Conservation (phyloP, 2,329 filamentous ascomycete genomes). For the Alternaria brassicicola region DNA sequence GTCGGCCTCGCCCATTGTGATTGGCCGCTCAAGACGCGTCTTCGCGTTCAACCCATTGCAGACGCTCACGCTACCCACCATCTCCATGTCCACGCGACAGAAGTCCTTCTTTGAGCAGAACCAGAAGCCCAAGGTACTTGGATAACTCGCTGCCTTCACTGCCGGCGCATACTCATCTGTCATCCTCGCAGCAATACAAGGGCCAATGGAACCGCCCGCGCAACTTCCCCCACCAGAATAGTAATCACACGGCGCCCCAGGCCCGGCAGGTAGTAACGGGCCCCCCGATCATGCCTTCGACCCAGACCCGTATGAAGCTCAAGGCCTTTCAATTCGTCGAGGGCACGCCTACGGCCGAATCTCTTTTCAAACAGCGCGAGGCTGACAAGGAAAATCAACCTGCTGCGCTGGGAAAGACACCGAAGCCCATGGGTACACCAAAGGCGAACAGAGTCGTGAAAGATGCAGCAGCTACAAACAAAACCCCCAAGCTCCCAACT, state of each 20-base stretch:
- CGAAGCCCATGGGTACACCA: conserved; percentile 25
- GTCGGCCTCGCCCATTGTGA: conserved; percentile 6
- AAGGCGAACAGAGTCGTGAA: conserved; percentile 25
- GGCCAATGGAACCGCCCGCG: conserved; percentile 47
- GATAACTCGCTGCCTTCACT: not conserved
- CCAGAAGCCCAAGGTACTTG: conserved; percentile 49
- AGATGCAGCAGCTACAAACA: conserved; percentile 22
- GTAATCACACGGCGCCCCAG: conserved; percentile 33
- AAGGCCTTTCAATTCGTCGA: conserved; percentile 61
- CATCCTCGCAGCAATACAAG: conserved; percentile 28
- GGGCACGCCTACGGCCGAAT: conserved; percentile 35
- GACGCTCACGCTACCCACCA: conserved; percentile 12
- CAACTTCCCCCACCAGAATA: conserved; percentile 37
- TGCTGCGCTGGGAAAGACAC: conserved; percentile 8
- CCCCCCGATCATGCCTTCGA: conserved; percentile 57
- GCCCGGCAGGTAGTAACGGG: conserved; percentile 43
- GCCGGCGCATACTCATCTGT: conserved; percentile 11
- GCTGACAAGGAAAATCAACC: conserved; percentile 54
- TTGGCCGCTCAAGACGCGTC: conserved; percentile 22
- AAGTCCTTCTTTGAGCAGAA: conserved; percentile 60
- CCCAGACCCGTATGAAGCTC: conserved; percentile 61
- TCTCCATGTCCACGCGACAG: conserved; percentile 55
- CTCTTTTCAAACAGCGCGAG: conserved; percentile 30
- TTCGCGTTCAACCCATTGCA: conserved; percentile 15
- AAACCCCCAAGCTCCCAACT: conserved; percentile 37